These are phyloP conservation scores for Wickerhamomyces queroliae DNA, from an alignment of 805 yeast species.

Conservation along the genomic window DNA sequence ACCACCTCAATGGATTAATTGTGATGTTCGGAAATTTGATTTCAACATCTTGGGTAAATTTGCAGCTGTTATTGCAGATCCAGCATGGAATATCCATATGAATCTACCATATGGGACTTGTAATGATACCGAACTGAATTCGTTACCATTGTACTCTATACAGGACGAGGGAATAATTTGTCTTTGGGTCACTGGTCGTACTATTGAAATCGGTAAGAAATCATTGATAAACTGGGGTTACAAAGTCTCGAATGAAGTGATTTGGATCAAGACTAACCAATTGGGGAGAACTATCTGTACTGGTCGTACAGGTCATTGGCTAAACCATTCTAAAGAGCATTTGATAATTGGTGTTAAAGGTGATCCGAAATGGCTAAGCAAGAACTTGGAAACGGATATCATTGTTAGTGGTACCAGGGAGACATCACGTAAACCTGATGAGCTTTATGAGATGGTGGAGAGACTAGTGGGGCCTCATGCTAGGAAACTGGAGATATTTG, in stretches of 20 bases:
- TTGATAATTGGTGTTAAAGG: conserved; percentile 84
- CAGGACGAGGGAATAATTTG: conserved; percentile 82
- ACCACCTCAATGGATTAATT: conserved; percentile 82
- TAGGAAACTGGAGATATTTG: conserved; percentile 83
- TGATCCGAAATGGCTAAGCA: conserved; percentile 62
- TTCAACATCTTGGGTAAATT: conserved; percentile 70
- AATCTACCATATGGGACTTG: conserved; percentile 72
- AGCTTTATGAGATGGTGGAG: conserved; percentile 79
- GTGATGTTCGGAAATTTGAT: conserved; percentile 75
- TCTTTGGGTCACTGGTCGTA: conserved; percentile 94
- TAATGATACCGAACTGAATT: conserved; percentile 67
- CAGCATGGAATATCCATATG: conserved; percentile 97
- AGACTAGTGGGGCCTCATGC: conserved; percentile 73
- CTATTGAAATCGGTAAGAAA: conserved; percentile 80
- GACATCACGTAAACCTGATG: conserved; percentile 89
- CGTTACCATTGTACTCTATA: conserved; percentile 57
- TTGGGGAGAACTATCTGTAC: conserved; percentile 85
- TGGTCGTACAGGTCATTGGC: conserved; percentile 96
- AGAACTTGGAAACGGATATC: conserved; percentile 64
- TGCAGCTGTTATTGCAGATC: conserved; percentile 84
- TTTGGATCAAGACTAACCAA: conserved; percentile 92
- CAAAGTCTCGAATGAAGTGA: conserved; percentile 64
- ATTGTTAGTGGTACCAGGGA: conserved; percentile 83
- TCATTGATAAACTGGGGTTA: conserved; percentile 84
- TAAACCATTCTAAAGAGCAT: conserved; percentile 92